These are phyloP conservation scores for Diaporthe citrichinensis DNA, from an alignment of 2,329 filamentous ascomycete species.

Conservation along the genomic window DNA sequence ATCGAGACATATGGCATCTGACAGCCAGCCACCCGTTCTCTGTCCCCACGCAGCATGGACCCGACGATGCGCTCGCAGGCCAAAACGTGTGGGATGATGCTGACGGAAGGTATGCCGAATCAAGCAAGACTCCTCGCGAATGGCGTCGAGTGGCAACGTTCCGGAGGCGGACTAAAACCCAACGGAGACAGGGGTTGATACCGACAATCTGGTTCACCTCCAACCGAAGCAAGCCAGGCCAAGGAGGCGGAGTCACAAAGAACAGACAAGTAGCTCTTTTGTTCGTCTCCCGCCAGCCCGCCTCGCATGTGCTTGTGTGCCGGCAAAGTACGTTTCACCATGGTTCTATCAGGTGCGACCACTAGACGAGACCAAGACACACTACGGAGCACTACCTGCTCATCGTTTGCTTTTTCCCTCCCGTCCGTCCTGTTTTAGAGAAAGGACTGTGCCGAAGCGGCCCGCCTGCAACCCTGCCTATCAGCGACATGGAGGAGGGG, in stretches of 20 bases:
- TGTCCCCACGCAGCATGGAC: not conserved
- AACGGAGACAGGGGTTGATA: constrained; percentile 27
- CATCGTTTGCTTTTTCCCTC: constrained; percentile 25
- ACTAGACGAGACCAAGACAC: constrained; percentile 31
- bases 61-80: constrained; percentile 5
- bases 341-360: constrained; percentile 26
- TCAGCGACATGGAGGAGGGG: constrained; percentile 25
- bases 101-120: constrained; percentile 20
- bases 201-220: constrained; percentile 32
- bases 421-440: constrained; percentile 35
- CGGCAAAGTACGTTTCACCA: constrained; percentile 22
- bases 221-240: constrained; percentile 31
- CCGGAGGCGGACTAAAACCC: constrained; percentile 12
- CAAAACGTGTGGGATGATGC: constrained; percentile 17
- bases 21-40: constrained; percentile 25
- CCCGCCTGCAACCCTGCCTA: constrained; percentile 33
- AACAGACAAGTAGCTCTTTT: constrained; percentile 22
- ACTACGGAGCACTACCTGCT: constrained; percentile 26
- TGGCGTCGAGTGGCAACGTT: constrained; percentile 35
- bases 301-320: constrained; percentile 22
- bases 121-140: constrained; percentile 26
- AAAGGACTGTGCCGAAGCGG: constrained; percentile 39
- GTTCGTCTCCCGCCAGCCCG: constrained; percentile 19
- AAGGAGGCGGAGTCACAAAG: constrained; percentile 25
- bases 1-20: constrained; percentile 30